Base-by-base conservation (phyloP, 2,329 filamentous ascomycete species). In the Aureobasidium sp. region DNA sequence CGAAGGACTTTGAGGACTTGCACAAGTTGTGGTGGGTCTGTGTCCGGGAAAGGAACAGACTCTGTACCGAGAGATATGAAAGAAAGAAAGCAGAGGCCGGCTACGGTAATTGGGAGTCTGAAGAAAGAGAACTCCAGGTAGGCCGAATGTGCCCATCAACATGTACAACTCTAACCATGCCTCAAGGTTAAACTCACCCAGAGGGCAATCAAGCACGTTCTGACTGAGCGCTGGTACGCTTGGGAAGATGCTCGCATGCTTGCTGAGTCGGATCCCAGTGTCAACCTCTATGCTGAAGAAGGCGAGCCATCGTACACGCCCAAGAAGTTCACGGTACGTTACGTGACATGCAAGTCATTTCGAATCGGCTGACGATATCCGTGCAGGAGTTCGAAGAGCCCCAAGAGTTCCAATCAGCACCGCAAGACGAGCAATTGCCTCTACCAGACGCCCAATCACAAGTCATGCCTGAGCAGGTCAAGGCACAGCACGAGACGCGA, bases 1-100 rank as follows among this genome's bases (percentile, higher is more conserved):
- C 84, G 65, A 97, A 97, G 78, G 91, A 88, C 65, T 99, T 91
- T 90, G 90, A 96, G 65, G 92, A 97, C 74, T 78, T 99, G 69
- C 92, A 97, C 75, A 80, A 82, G 65, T 81, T 99, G 71, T 99
- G 93, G 91, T 99, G 92, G 91, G 84, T 91, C 61, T 97, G 94
- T 73, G 83, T 88, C 64, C 91, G 90, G 78, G 94, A 99, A 78
- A 82, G 89, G 70, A 99, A 99, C 77, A 84, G 90, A 68, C 84
- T 97, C 68, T 82, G 85, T n/a, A 97, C 95, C 34, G 86, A 88
- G 67, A 80, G 81, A 59, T 75, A 81, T 62, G 91, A 96, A 78
- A 82, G 90, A 69, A 71, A 78, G 34, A 83, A 88, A 67, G 72
- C 89, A 61, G 80, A 87, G 66, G 80, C 90, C 53, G 86, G 87